Conservation (phyloP, 2,329 filamentous ascomycete genomes). For the Trichocomaceae sp. region DNA sequence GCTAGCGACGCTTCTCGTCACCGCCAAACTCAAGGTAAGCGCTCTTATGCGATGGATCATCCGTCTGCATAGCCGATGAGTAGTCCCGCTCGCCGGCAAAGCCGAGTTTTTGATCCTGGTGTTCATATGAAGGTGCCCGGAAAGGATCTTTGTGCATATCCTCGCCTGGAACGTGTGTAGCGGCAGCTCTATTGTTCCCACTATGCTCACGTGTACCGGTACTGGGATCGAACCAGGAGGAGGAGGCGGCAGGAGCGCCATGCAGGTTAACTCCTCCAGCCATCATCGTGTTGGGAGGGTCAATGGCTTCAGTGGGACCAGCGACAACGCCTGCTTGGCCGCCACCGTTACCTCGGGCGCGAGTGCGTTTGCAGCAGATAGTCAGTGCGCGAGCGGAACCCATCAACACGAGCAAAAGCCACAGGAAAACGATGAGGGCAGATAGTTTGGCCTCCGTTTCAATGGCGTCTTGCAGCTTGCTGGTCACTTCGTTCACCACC, state of each 20-base stretch:
- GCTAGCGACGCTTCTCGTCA: slow-evolving; percentile 22
- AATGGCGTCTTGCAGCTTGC: slow-evolving; percentile 61
- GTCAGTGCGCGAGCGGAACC: slow-evolving; percentile 62
- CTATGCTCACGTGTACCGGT: neutral
- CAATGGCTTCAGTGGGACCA: neutral
- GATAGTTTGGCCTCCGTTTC: slow-evolving; percentile 75
- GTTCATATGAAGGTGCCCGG: slow-evolving; percentile 20
- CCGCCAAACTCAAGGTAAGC: slow-evolving; percentile 33
- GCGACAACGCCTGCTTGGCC: slow-evolving; percentile 19
- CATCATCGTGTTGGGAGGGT: slow-evolving; percentile 5
- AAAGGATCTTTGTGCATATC: neutral
- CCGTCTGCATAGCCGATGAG: slow-evolving; percentile 19
- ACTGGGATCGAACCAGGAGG: neutral
- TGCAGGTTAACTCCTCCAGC: neutral
- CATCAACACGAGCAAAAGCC: slow-evolving; percentile 67
- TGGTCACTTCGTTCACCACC: slow-evolving; percentile 64
- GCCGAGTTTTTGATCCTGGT: slow-evolving; percentile 38
- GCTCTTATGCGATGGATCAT: slow-evolving; percentile 25
- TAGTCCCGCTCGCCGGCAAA: slow-evolving; percentile 36
- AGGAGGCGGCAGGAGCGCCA: neutral
- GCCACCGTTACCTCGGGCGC: slow-evolving; percentile 56
- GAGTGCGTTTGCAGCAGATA: slow-evolving; percentile 55
- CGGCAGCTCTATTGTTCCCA: neutral
- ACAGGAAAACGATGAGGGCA: slow-evolving; percentile 64
- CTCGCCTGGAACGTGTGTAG: neutral